Evolutionary conservation across 2,329 filamentous ascomycete genomes (phyloP), one percentile per base, ranked within the genome.

Genomic region (Leptographium procerum): DNA sequence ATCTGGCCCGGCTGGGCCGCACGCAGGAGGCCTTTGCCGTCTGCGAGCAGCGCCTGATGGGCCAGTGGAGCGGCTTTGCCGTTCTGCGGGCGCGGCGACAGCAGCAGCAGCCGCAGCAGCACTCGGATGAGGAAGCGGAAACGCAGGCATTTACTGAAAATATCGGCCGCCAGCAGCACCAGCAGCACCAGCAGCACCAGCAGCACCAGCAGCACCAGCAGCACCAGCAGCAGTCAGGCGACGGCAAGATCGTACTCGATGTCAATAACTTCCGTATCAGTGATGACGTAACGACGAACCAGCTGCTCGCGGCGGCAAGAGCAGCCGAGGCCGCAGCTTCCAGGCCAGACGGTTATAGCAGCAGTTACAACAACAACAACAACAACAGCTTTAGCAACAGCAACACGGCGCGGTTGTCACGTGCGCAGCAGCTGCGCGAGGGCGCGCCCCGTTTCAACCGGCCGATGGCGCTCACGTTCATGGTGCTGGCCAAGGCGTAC

Each of bases 11-110:
- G 16, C 76, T 83, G 57, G 77, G 79, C 52, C 76, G 79, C 52
- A 79, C 80, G 65, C 72, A 82, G 53, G 77, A 86, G 24, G 91
- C 91, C 43, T 95, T 94, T 71, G 68, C 73, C 26, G 72, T 85
- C 56, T 92, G 88, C 68, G 92, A 97, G 73, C 72, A 77, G 29
- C 82, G 83, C 61, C 84, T 97, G 58, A 95, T 96, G 81, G 78
- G 81, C 1, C 77, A 81, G 36, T 96, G 91, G 81, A 80, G 81
- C 13, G 89, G 90, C 28, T 96, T 91, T 89, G 62, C 66, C 31
- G 58, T 63, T 3, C 67, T 67, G 48, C 72, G 72, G 9, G 56
- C 52, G 55, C 55, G 56, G 22, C 43, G 31, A 0, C 29, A 26
- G 24, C 36, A 16, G n/a, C n/a, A 13, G 52, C 40, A 22, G 14